Evolutionary conservation across 768 basidiomycete genomes (phyloP), one percentile per base, ranked within the genome.

Genomic region (Neoboletus magnificus): DNA sequence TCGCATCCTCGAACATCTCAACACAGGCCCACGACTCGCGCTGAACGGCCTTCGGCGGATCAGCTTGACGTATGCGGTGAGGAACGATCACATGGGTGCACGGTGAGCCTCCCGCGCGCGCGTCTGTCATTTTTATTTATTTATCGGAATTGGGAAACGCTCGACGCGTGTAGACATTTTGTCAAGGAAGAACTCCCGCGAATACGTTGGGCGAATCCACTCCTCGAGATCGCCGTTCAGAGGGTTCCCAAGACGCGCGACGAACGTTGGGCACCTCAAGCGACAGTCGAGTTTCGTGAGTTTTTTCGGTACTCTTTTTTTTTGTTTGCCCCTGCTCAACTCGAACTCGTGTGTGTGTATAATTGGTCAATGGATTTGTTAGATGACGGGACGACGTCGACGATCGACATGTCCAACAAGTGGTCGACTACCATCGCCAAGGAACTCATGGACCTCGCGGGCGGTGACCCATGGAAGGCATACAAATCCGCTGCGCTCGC

Each of bases 101-200:
- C 78, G 86, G 89, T 89, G 52, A 61, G 39, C 9, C 20, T 5
- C n/a, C 37, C 1, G 1, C 12, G 15, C n/a, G n/a, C 2, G 5
- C 12, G n/a, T 3, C 3, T 6, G 11, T 20, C 15, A 5, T 33
- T 13, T n/a, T 30, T 29, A 15, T 1, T 13, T 33, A 15, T 15
- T 15, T 5, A 18, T 18, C 23, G 1, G 16, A 16, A 18, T 18
- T 23, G 46, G 20, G 10, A 30, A 29, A 23, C 2, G 8, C 23
- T n/a, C 8, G 22, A 10, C 3, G 16, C 18, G 46, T 48, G 9
- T 55, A 90, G 91, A 43, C 84, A 90, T 74, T 92, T 93, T 59
- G 78, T 87, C 37, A 89, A 87, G 65, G 84, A 92, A 39, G 79
- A 88, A n/a, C 72, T 93, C 0, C 88, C 87, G 1, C 78, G 87